phyloP scores from a whole-genome alignment of 306 rosid genomes.

The Pterocarpus santalinus region DNA sequence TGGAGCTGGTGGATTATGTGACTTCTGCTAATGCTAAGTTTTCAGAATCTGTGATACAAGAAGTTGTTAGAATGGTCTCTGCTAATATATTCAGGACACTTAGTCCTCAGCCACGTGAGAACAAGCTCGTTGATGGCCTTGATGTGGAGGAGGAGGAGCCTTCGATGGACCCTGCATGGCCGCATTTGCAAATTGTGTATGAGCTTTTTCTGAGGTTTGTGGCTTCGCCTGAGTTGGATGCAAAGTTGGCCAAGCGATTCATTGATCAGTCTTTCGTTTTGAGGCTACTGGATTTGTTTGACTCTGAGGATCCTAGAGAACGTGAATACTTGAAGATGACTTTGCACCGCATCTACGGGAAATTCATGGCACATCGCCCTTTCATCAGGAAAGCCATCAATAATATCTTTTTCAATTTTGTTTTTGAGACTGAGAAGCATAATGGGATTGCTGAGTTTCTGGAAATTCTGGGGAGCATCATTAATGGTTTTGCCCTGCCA shows the following conservation, averaged over 20 bases:
- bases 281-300: slow-evolving; percentile 77
- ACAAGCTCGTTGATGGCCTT: slow-evolving; percentile 66
- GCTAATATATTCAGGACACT: slow-evolving; percentile 73
- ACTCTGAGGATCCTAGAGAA: slow-evolving; percentile 82
- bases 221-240: slow-evolving; percentile 80
- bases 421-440: slow-evolving; percentile 54
- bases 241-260: slow-evolving; percentile 75
- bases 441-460: slow-evolving; percentile 71
- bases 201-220: slow-evolving; percentile 80
- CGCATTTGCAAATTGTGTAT: slow-evolving; percentile 83
- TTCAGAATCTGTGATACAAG: slow-evolving; percentile 70
- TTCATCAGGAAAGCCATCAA: slow-evolving; percentile 78
- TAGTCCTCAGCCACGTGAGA: slow-evolving; percentile 80
- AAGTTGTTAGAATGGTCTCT: slow-evolving; percentile 73
- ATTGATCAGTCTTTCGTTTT: slow-evolving; percentile 73
- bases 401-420: slow-evolving; percentile 52
- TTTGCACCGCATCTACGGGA: slow-evolving; percentile 74
- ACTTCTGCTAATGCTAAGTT: slow-evolving; percentile 73
- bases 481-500: slow-evolving; percentile 80
- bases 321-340: slow-evolving; percentile 76
- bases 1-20: slow-evolving; percentile 77
- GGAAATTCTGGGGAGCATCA: slow-evolving; percentile 83
- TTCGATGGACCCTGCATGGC: slow-evolving; percentile 87
- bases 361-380: slow-evolving; percentile 83
- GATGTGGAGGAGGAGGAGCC: slow-evolving; percentile 91